A percentile compares a stretch with the other conserved stretches of the same genome.
Conservation (phyloP, 805 yeast genomes). For the Spathaspora girioi region DNA sequence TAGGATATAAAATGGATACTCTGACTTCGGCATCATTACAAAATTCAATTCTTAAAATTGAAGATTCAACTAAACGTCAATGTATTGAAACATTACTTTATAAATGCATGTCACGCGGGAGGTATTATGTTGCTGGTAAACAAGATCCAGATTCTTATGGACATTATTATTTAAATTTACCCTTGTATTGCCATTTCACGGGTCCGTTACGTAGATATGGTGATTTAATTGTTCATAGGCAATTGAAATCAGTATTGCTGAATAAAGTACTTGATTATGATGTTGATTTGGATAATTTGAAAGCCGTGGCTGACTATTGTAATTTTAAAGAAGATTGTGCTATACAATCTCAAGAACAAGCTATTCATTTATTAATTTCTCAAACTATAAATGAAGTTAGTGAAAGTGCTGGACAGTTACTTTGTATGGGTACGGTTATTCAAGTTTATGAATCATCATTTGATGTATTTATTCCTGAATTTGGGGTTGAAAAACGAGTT, state of each 20-base stretch:
- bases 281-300: slow-evolving; percentile 56
- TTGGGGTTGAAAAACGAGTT: slow-evolving; percentile 92
- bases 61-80: slow-evolving; percentile 58
- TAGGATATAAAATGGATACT: slow-evolving; percentile 71
- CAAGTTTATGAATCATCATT: slow-evolving; percentile 96
- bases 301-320: slow-evolving; percentile 86
- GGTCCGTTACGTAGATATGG: slow-evolving; percentile 90
- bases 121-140: slow-evolving; percentile 84
- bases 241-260: slow-evolving; percentile 62
- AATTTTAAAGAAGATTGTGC: slow-evolving; percentile 96
- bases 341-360: slow-evolving; percentile 88
- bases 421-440: slow-evolving; percentile 80
- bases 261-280: slow-evolving; percentile 26
- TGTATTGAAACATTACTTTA: slow-evolving; percentile 75
- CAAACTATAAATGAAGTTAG: slow-evolving; percentile 78
- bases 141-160: slow-evolving; percentile 73
- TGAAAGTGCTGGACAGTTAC: slow-evolving; percentile 70
- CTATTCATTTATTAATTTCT: slow-evolving; percentile 78
- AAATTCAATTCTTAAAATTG: slow-evolving; percentile 61
- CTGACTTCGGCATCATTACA: slow-evolving; percentile 68
- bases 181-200: slow-evolving; percentile 90
- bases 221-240: slow-evolving; percentile 90
- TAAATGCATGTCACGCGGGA: slow-evolving; percentile 83
- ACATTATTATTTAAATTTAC: slow-evolving; percentile 78
- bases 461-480: slow-evolving; percentile 87